These are phyloP conservation scores for Phaseolus lunatus DNA, from an alignment of 306 rosid species.

Conservation along the genomic window DNA sequence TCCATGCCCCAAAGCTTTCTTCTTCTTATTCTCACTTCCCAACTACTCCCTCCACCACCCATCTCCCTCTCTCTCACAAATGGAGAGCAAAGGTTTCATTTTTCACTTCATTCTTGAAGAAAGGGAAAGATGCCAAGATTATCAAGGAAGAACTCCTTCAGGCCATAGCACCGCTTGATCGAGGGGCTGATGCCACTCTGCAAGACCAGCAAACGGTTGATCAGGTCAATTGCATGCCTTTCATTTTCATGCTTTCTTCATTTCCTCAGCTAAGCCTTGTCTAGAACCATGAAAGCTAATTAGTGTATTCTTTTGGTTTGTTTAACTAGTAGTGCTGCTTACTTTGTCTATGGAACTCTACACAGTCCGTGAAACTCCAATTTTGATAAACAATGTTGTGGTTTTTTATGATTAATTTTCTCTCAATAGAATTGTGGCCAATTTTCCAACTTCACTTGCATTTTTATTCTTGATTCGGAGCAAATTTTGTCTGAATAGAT, in stretches of 20 bases:
- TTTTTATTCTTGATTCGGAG: conserved; percentile 48
- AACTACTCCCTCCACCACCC: conserved; percentile 43
- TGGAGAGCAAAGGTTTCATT: conserved; percentile 78
- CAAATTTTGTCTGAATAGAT: conserved; percentile 70
- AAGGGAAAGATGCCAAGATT: conserved; percentile 60
- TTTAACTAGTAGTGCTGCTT: neutral
- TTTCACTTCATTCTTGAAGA: conserved; percentile 71
- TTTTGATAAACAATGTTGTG: neutral
- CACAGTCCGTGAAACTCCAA: neutral
- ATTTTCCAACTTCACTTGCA: conserved; percentile 22
- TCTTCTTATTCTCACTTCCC: conserved; percentile 52
- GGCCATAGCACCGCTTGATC: conserved; percentile 77
- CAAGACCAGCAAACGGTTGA: conserved; percentile 76
- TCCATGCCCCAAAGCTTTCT: conserved; percentile 36
- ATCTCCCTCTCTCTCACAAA: conserved; percentile 45
- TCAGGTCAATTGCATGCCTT: conserved; percentile 52
- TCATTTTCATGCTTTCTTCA: neutral
- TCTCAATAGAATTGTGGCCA: neutral
- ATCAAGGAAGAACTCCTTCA: conserved; percentile 81
- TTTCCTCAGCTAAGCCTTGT: neutral
- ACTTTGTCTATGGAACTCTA: neutral
- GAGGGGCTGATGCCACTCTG: conserved; percentile 86
- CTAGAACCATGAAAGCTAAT: neutral
- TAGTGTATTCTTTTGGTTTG: neutral
- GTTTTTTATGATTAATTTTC: neutral